Conservation (phyloP, 805 yeast genomes). For the Saccharomycopsis malanga region DNA sequence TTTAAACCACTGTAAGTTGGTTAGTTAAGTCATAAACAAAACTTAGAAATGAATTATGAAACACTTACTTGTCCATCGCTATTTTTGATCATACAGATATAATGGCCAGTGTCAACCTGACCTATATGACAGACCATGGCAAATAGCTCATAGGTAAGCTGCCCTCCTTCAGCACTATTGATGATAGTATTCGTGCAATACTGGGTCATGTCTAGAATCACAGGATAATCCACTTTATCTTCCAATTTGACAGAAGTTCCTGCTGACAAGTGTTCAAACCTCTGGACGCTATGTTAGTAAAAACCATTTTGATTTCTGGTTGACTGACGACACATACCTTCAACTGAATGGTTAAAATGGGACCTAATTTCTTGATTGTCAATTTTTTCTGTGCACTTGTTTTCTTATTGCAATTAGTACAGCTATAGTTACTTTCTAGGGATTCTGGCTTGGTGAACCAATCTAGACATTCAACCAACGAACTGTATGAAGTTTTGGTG, state of each 20-base stretch:
- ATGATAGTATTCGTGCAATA: slow-evolving; percentile 34
- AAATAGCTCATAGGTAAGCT: slow-evolving; percentile 68
- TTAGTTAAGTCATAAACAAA: too few relatives aligned
- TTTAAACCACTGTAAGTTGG: slow-evolving; percentile 58
- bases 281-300: slow-evolving; percentile 4
- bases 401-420: slow-evolving; percentile 55
- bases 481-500: slow-evolving; percentile 23
- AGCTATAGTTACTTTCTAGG: slow-evolving; percentile 66
- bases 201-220: slow-evolving; percentile 61
- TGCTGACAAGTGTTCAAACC: slow-evolving; percentile 35
- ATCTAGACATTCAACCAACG: slow-evolving; percentile 57
- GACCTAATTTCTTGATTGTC: slow-evolving; percentile 61
- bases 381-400: slow-evolving; percentile 70
- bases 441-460: slow-evolving; percentile 74
- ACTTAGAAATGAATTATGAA: not conserved
- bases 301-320: too few relatives aligned
- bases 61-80: slow-evolving; percentile 40
- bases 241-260: slow-evolving; percentile 63
- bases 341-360: slow-evolving; percentile 75
- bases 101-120: slow-evolving; percentile 93
- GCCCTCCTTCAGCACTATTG: slow-evolving; percentile 23
- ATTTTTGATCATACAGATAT: slow-evolving; percentile 69
- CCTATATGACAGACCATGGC: slow-evolving; percentile 89
- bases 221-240: slow-evolving; percentile 63
- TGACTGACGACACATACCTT: slow-evolving; percentile 47